A percentile compares a stretch with the other conserved stretches of the same genome.
These are phyloP conservation scores for Reutealis trisperma DNA, from an alignment of 345 rosid species.

Conservation along the genomic window DNA sequence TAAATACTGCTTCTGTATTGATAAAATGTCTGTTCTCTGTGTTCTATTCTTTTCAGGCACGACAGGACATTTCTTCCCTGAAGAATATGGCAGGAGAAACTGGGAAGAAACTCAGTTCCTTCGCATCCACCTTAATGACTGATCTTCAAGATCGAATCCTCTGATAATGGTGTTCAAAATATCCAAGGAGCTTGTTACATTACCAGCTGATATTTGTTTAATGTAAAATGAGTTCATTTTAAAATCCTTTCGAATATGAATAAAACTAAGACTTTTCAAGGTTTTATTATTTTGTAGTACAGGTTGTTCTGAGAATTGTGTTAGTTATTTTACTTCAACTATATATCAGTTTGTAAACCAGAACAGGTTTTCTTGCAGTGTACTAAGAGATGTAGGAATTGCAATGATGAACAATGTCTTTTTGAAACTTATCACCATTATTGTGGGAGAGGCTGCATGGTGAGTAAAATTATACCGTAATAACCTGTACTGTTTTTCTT, in stretches of 20 bases:
- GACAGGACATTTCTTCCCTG: slow-evolving; percentile 82
- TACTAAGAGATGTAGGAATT: background rate
- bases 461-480: no score
- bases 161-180: slow-evolving; percentile 23
- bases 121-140: slow-evolving; percentile 72
- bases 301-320: slow-evolving; percentile 9
- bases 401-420: background rate
- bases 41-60: slow-evolving; percentile 54
- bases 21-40: background rate
- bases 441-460: no score
- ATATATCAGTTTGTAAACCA: background rate
- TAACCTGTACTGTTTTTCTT: no score
- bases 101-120: slow-evolving; percentile 75
- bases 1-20: background rate
- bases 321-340: background rate
- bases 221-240: slow-evolving; percentile 20
- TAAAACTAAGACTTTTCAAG: background rate
- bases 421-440: background rate
- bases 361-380: background rate
- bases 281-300: background rate
- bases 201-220: slow-evolving; percentile 11
- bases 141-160: slow-evolving; percentile 94
- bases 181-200: slow-evolving; percentile 4
- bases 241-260: slow-evolving; percentile 14
- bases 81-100: slow-evolving; percentile 93